Evolutionary conservation across 208 protist species (phyloP), one percentile per base, ranked within the genome.

Genomic region (Wallacemonas rigidus): DNA sequence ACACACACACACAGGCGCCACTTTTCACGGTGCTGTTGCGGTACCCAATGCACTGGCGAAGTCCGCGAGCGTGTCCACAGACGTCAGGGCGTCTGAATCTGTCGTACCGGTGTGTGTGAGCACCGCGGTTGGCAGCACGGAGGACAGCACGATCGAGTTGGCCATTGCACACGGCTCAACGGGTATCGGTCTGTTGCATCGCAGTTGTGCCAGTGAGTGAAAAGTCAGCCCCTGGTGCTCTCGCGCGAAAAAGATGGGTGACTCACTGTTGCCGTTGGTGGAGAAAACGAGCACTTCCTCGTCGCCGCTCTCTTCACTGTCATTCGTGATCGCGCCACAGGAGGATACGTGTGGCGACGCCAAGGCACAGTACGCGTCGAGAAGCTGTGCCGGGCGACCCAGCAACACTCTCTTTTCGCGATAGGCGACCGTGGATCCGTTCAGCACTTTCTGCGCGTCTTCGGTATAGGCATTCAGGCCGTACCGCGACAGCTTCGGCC

Each of bases 111-210:
- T 7, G 15, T 15, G 53, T 57, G 14, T 38, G 5, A 57, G 5
- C 11, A 57, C 53, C 6, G 9, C 17, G 14, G 1, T 8, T 57
- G 60, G 60, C 2, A 65, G 43, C 5, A 51, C 43, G 6, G 60
- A n/a, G 14, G 41, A 53, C 41, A 65, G 60, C 3, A 48, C 60
- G 9, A 51, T 65, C 41, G 60, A 6, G 43, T 51, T 51, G 60
- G 41, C 12, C 41, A 65, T 17, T 45, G 40, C 60, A n/a, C 60
- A 65, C 60, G 60, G 8, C 60, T 65, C 60, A 6, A 65, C 43
- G 4, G 60, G 43, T 12, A 65, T 65, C 2, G 43, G 8, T n/a
- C 6, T 11, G 40, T 41, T 65, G 41, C 41, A 53, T 9, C 40
- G 60, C 3, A 65, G 60, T 4, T 8, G 14, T 9, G 8, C 60